These are phyloP conservation scores for Chamaecyparis obtusa DNA, from an alignment of 75 land plant genomes.

Conservation along the genomic window DNA sequence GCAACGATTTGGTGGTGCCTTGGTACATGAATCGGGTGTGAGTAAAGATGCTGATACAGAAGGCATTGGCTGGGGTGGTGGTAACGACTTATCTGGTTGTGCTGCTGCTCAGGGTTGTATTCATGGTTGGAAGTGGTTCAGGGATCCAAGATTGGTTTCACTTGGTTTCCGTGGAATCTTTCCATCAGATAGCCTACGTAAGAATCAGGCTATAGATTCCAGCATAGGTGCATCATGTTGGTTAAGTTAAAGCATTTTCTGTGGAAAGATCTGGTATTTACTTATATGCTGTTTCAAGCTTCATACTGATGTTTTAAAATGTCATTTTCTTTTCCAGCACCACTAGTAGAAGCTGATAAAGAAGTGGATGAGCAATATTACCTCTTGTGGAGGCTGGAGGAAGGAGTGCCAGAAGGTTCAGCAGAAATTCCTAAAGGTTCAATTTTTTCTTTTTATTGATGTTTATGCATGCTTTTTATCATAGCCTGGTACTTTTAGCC, in stretches of 20 bases:
- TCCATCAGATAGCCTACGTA: constrained; percentile 68
- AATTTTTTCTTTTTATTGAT: background rate
- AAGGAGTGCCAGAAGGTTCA: constrained; percentile 94
- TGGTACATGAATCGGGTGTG: constrained; percentile 21
- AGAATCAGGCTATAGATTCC: constrained; percentile 14
- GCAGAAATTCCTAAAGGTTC: constrained; percentile 93
- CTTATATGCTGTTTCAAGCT: background rate
- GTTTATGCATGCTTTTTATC: background rate
- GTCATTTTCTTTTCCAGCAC: constrained; percentile 55
- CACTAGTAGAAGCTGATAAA: constrained; percentile 84
- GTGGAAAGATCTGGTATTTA: background rate
- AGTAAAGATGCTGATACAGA: constrained; percentile 56
- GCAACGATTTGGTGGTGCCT: constrained; percentile 89
- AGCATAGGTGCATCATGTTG: background rate
- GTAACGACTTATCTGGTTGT: constrained; percentile 40
- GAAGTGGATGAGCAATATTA: constrained; percentile 79
- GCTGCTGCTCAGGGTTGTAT: constrained; percentile 50
- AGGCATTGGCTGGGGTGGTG: constrained; percentile 72
- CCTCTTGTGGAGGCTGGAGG: constrained; percentile 78
- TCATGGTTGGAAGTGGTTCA: constrained; percentile 72
- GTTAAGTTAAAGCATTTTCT: background rate
- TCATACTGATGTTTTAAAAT: background rate
- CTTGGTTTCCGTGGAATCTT: constrained; percentile 90
- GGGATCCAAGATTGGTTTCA: constrained; percentile 72
- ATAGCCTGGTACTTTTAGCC: background rate